Conservation (phyloP, 1,139 yeast species). For the Wickerhamiella infanticola region DNA sequence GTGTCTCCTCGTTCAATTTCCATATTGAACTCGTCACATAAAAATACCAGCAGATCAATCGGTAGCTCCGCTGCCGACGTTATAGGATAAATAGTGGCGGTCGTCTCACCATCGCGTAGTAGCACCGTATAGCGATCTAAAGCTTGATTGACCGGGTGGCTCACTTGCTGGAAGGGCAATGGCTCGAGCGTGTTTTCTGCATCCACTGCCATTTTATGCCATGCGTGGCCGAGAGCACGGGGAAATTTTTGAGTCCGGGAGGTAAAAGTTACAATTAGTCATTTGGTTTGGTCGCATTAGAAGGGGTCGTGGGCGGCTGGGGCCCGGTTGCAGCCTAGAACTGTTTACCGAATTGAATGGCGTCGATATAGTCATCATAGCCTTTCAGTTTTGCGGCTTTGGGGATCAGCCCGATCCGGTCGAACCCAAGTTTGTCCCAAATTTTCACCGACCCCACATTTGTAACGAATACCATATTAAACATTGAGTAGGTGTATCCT, state of each 20-base stretch:
- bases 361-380: conserved; percentile 44
- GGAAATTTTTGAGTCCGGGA: not conserved
- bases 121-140: conserved; percentile 45
- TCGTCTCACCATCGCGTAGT: conserved; percentile 75
- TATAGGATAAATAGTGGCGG: conserved; percentile 85
- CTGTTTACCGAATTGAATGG: conserved; percentile 44
- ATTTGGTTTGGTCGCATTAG: too few species aligned
- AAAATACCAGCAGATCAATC: conserved; percentile 56
- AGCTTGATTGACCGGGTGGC: not conserved
- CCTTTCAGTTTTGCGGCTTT: conserved; percentile 56
- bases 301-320: too few species aligned
- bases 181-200: not conserved
- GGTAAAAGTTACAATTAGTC: not conserved
- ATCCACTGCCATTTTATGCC: not conserved
- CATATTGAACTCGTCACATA: conserved; percentile 85
- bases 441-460: conserved; percentile 51
- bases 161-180: not conserved
- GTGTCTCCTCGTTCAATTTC: conserved; percentile 86
- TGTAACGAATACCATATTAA: conserved; percentile 62
- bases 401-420: conserved; percentile 52
- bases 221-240: not conserved
- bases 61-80: conserved; percentile 51
- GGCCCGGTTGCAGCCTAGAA: not conserved
- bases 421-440: conserved; percentile 67
- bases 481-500: conserved; percentile 68